Percentiles rank a stretch among this genome's conserved stretches.
These are phyloP conservation scores for Globisporangium spinosum DNA, from an alignment of 352 stramenopile species.

Conservation along the genomic window DNA sequence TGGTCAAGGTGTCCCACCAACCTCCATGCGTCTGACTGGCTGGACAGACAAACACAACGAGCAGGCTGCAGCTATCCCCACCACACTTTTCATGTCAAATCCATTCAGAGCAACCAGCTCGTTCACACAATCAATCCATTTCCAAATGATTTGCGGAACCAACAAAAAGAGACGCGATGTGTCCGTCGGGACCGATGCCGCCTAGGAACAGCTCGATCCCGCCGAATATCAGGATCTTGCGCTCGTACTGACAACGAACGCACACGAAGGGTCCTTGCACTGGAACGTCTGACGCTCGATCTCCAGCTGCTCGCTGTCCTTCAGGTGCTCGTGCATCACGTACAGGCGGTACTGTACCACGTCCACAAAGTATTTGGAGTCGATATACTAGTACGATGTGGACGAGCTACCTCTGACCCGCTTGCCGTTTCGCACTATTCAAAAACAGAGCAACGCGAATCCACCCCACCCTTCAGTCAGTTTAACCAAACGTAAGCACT, in stretches of 20 bases:
- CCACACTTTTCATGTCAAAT: no score
- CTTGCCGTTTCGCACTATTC: slow-evolving; percentile 84
- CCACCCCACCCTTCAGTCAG: background rate
- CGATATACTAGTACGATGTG: slow-evolving; percentile 90
- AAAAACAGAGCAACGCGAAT: background rate
- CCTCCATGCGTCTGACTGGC: no score
- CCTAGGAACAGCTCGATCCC: slow-evolving; percentile 91
- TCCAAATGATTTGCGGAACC: background rate
- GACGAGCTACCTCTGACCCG: slow-evolving; percentile 73
- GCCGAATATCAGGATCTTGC: slow-evolving; percentile 70
- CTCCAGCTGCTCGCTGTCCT: slow-evolving; percentile 82
- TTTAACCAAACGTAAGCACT: background rate
- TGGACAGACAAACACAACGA: no score
- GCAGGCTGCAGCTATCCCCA: no score
- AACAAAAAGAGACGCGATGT: slow-evolving; percentile 67
- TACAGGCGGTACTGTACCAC: slow-evolving; percentile 87
- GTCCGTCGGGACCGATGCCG: slow-evolving; percentile 90
- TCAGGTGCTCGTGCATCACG: slow-evolving; percentile 84
- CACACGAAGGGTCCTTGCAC: slow-evolving; percentile 60
- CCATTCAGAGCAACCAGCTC: background rate
- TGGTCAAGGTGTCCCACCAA: background rate
- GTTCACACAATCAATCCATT: background rate
- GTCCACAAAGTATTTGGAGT: slow-evolving; percentile 91
- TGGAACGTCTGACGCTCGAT: slow-evolving; percentile 87
- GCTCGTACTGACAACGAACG: slow-evolving; percentile 54